phyloP scores from a whole-genome alignment of 495 filamentous ascomycete species.

The Penicillium daleae region DNA sequence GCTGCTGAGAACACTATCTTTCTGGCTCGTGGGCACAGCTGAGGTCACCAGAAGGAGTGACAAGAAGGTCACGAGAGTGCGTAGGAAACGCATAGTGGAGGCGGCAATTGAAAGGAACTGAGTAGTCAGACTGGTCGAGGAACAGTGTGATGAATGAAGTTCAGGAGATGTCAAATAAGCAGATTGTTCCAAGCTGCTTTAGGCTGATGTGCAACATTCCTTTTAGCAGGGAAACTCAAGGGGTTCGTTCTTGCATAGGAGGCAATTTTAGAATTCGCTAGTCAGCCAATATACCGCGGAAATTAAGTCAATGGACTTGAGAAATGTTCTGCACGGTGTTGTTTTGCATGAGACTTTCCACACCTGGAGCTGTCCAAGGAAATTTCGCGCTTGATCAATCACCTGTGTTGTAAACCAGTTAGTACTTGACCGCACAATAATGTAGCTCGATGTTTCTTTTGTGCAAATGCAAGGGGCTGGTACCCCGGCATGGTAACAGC shows the following conservation, averaged over 20 bases:
- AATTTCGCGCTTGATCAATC: background rate
- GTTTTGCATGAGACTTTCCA: background rate
- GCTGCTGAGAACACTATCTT: background rate
- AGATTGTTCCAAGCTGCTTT: background rate
- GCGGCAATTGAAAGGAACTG: background rate
- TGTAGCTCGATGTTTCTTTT: background rate
- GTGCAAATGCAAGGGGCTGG: background rate
- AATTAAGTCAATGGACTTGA: background rate
- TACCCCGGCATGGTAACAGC: background rate
- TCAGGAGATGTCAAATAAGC: background rate
- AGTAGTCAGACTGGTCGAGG: background rate
- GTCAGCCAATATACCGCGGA: background rate
- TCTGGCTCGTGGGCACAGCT: background rate
- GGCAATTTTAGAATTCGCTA: background rate
- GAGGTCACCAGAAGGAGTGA: background rate
- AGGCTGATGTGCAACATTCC: background rate
- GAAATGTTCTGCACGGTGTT: background rate
- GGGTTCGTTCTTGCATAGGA: background rate
- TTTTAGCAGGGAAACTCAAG: background rate
- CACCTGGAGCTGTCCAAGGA: background rate
- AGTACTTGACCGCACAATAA: too few relatives aligned
- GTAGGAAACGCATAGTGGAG: background rate
- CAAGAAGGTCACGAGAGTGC: background rate
- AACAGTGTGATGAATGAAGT: background rate
- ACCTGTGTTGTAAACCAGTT: background rate